Base-by-base conservation (phyloP, 805 yeast species). In the Debaryomyces hansenii region DNA sequence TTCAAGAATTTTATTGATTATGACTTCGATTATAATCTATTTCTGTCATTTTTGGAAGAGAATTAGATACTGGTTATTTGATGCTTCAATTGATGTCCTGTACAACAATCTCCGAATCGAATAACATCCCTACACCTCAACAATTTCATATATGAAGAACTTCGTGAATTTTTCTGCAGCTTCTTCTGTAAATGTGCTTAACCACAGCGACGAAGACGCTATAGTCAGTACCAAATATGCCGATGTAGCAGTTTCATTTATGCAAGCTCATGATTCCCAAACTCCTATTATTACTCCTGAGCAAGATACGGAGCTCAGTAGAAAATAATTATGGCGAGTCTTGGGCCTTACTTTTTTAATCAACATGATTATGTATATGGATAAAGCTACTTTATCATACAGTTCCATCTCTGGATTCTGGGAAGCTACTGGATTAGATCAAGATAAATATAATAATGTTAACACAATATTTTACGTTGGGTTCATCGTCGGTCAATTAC, bases 401-500 rank as follows among this genome's bases (percentile, higher is more conserved):
- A 70, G 77, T 12, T 66, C 80, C 0, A 67, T 78, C 41, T 65
- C 78, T 42, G 83, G 75, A 1, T 59, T 80, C 21, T 77, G 68
- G 60, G 70, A 64, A 6, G 80, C 74, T 46, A 76, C 79, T 1
- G 70, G 72, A 2, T 55, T 80, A 21, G 62, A 64, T 21, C 74
- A 74, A 51, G 53, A 67, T 42, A 66, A 66, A 41, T 79, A 76
- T 56, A 74, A 75, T 51, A 75, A 77, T 45, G 64, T 77, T 14
- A 77, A 78, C 49, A 75, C 83, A 2, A 48, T 79, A n/a, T 79
- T 79, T 53, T 79, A 79, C 53, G 78, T 71, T 20, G 84, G 83
- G 4, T 78, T 66, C 50, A 58, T 72, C 6, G 60, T 74, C 16
- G 83, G 81, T 4, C 81, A 78, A 50, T 64, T 74, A 11, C 62